A percentile compares a stretch with the other conserved stretches of the same genome.
phyloP scores from a whole-genome alignment of 2,329 filamentous ascomycete species.

The Lachnellula arida region DNA sequence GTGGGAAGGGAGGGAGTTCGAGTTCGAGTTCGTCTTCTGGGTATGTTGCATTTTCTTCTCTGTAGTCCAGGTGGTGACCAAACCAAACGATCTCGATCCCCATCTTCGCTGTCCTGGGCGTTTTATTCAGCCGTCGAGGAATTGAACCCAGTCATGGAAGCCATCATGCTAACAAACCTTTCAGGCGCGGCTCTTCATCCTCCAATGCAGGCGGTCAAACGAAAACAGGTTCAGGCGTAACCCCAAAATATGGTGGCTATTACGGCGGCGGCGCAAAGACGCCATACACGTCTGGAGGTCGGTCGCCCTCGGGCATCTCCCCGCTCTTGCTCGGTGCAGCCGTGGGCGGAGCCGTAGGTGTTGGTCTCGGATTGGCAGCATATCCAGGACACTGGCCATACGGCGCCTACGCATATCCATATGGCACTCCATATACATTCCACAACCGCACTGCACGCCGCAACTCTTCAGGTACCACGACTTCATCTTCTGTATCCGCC shows the following conservation, averaged over 20 bases:
- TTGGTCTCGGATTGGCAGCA: constrained; percentile 39
- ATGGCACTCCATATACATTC: constrained; percentile 52
- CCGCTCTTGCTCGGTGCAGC: constrained; percentile 44
- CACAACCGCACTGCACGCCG: constrained; percentile 38
- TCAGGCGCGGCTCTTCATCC: constrained; percentile 23
- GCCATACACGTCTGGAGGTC: constrained; percentile 56
- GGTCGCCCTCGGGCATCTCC: constrained; percentile 46
- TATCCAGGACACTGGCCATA: constrained; percentile 58
- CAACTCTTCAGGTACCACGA: constrained; percentile 32
- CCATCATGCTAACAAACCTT: background rate
- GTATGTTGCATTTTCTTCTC: constrained; percentile 22
- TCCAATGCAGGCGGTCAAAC: constrained; percentile 46
- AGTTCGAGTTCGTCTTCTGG: constrained; percentile 27
- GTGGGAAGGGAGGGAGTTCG: constrained; percentile 9
- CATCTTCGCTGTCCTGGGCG: too few species aligned
- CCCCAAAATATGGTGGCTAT: constrained; percentile 53
- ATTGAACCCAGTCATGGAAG: background rate
- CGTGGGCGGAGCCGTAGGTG: background rate
- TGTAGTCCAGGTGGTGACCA: background rate
- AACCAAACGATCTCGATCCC: too few species aligned
- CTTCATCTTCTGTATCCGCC: constrained; percentile 33
- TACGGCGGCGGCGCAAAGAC: constrained; percentile 61
- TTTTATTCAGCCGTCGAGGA: background rate
- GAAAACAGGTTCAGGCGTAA: constrained; percentile 51
- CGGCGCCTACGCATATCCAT: constrained; percentile 57